Evolutionary conservation across 257 asterid species (phyloP).

Genomic region (Solanum etuberosum): DNA sequence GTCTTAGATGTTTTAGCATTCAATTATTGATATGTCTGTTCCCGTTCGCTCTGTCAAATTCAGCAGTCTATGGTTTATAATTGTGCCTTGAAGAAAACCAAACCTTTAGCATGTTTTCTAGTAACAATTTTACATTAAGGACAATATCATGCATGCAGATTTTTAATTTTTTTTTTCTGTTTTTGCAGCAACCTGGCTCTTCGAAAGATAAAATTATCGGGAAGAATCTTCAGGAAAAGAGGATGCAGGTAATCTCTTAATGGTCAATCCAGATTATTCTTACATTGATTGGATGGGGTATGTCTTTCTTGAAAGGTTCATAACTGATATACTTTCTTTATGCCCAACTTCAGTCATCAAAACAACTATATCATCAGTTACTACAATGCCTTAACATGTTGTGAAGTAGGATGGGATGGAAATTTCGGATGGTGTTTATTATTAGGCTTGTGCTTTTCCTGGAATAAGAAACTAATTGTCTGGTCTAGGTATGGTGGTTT

Average conservation of each 20-base stretch:
- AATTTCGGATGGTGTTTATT: not conserved
- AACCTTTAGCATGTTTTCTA: not conserved
- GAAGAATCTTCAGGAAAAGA: conserved; percentile 43
- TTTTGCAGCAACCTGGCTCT: conserved; percentile 64
- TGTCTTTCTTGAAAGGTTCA: not conserved
- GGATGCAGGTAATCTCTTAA: conserved; percentile 41
- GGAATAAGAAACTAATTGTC: not conserved
- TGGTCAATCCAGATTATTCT: not conserved
- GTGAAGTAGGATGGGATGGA: not conserved
- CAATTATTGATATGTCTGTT: not conserved
- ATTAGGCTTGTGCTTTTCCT: not conserved
- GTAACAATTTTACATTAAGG: not conserved
- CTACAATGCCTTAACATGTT: not conserved
- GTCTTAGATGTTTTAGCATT: not conserved
- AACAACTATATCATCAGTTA: not conserved
- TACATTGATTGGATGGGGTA: not conserved
- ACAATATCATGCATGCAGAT: not conserved
- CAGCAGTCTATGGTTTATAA: not conserved
- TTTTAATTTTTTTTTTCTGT: not conserved
- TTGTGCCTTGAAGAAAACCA: not conserved
- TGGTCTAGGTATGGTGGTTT: not conserved
- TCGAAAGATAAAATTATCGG: conserved; percentile 49
- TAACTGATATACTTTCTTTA: not conserved
- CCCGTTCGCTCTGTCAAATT: not conserved
- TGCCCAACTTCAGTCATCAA: not conserved